Conservation (phyloP, 495 filamentous ascomycete genomes). For the Aspergillus wentii region DNA sequence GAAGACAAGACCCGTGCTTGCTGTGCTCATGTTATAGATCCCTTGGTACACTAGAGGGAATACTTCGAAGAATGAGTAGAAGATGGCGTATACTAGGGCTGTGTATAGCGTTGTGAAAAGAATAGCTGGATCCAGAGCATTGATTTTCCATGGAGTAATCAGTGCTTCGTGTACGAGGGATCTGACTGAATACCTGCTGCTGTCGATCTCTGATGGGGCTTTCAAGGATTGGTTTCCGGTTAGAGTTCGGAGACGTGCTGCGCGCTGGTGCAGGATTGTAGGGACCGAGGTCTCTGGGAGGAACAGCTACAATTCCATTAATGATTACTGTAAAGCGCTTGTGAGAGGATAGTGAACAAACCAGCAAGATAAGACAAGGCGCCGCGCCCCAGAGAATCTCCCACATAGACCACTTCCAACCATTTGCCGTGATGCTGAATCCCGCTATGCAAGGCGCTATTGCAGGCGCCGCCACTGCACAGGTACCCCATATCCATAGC, state of each 20-base stretch:
- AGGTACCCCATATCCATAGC: too few species aligned
- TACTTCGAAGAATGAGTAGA: slow-evolving; percentile 68
- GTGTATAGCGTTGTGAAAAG: slow-evolving; percentile 60
- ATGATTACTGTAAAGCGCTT: too few species aligned
- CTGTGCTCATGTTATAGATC: slow-evolving; percentile 58
- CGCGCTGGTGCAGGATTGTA: slow-evolving; percentile 42
- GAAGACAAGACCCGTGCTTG: slow-evolving; percentile 60
- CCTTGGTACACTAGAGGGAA: slow-evolving; percentile 68
- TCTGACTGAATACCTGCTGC: slow-evolving; percentile 18
- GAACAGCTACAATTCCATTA: too few species aligned
- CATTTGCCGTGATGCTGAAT: slow-evolving; percentile 46
- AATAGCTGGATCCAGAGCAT: slow-evolving; percentile 57
- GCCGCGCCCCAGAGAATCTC: slow-evolving; percentile 38
- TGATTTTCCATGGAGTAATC: slow-evolving; percentile 59
- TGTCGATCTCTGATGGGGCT: slow-evolving; percentile 41
- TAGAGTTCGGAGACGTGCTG: slow-evolving; percentile 30
- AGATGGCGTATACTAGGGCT: slow-evolving; percentile 61
- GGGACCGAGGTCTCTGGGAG: slow-evolving; percentile 45
- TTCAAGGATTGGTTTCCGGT: slow-evolving; percentile 30
- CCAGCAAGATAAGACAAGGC: slow-evolving; percentile 33
- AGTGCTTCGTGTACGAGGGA: slow-evolving; percentile 50
- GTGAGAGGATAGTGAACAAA: too few species aligned
- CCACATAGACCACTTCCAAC: slow-evolving; percentile 52
- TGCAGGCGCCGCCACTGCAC: slow-evolving; percentile 36
- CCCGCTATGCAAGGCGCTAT: slow-evolving; percentile 55